Base-by-base conservation (phyloP, 2,329 filamentous ascomycete genomes). In the Ceratocystiopsis minuta region DNA sequence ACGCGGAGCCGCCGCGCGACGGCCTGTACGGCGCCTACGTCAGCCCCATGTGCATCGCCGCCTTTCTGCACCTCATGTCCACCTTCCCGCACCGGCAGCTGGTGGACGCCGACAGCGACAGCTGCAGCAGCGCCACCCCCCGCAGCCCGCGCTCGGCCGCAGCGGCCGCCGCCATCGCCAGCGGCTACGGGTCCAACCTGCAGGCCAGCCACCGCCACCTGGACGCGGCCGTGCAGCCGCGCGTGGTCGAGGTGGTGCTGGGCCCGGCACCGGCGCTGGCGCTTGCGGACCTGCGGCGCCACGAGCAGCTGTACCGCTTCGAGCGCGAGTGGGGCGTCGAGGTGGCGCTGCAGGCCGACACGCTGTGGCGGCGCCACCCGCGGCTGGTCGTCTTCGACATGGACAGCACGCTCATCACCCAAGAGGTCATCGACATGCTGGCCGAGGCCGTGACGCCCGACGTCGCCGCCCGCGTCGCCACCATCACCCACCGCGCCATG, bases 361-460 rank as follows among this genome's bases (percentile, higher is more conserved):
- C 66, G 28, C 66, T 88, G 31, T 85, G 79, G 66, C 69, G 85
- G 45, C 72, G 79, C 24, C 75, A 92, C 59, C 87, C 87, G 50
- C 75, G 88, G 10, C 67, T 96, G 12, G 86, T 88, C 4, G 84
- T 95, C 31, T 98, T 98, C 55, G 90, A 98, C 59, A 98, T 98
- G 90, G 90, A 98, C 63, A 90, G 81, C 59, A 98, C 90, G 0
- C 71, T 98, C 46, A 96, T 98, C 57, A 81, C 88, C 42, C 87
- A 98, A 59, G 90, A 98, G 63, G 87, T 95, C 46, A 96, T 98
- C 55, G 90, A 98, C 59, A 78, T 96, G 53, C 78, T 98, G 43
- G 90, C 90, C 4, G 77, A 80, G 42, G 80, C 80, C 34, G 75
- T 94, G 52, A 66, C 62, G 38, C 61, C 72, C 2, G 83, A 85